Conservation (phyloP, 1,284 basidiomycete genomes). For the Apiotrichum veenhuisii region DNA sequence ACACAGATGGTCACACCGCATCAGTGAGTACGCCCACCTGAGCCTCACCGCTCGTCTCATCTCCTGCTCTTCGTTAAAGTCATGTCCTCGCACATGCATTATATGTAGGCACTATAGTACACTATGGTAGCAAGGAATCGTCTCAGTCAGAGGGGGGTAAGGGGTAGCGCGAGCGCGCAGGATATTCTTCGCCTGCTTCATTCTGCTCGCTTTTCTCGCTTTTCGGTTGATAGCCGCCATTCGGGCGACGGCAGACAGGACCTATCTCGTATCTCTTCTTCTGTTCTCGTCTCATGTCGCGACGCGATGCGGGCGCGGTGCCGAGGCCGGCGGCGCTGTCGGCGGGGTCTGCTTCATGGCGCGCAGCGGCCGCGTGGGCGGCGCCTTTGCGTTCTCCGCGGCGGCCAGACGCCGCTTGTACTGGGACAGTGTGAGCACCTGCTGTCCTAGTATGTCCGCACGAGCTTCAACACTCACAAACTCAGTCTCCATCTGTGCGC, state of each 20-base stretch:
- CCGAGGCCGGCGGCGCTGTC: not conserved
- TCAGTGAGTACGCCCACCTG: no score
- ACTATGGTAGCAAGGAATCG: not conserved
- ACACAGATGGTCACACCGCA: not conserved
- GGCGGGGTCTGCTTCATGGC: not conserved
- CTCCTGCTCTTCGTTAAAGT: no score
- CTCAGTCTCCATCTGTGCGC: conserved; percentile 3
- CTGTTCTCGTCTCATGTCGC: not conserved
- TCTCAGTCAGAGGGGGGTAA: no score
- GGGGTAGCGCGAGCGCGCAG: no score
- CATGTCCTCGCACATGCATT: not conserved
- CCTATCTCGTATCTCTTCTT: not conserved
- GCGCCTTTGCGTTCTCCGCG: not conserved
- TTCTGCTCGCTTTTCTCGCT: no score
- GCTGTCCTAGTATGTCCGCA: no score
- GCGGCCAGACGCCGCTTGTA: not conserved
- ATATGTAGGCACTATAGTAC: not conserved
- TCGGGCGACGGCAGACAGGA: no score
- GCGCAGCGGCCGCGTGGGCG: not conserved
- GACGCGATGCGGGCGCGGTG: not conserved
- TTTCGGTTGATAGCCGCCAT: no score
- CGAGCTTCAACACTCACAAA: not conserved
- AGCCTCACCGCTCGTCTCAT: no score
- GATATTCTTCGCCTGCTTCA: no score
- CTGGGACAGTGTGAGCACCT: not conserved